Base-by-base conservation (phyloP, 2,329 filamentous ascomycete species). In the Fusarium annulatum region DNA sequence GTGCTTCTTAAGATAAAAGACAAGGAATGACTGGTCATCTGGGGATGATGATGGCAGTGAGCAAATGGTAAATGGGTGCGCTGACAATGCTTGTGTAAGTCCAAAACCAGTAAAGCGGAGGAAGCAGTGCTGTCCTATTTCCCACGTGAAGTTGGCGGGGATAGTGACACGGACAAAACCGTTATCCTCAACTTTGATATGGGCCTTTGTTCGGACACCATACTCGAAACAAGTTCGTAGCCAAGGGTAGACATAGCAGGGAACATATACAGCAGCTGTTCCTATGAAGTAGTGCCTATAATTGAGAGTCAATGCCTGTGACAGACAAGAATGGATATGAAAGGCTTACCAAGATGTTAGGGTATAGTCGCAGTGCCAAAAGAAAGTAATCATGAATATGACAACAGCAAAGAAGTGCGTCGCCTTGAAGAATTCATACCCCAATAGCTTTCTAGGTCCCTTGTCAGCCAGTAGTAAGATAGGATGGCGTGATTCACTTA, bases 401-500 rank as follows among this genome's bases (percentile, higher is more conserved):
- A 38, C 26, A 5, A 51, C 42, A 16, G 56, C 56, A 0, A 39
- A 9, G 7, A 59, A 39, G 11, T 59, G 56, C 1, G 56, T 59
- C 8, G 56, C 42, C 11, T 59, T 59, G 56, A 59, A 59, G 34
- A 59, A 59, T 8, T 59, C 56, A 1, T 59, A 59, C 4, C 56
- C 56, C 1, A 45, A 0, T 1, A 59, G 26, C 16, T 21, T 23
- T 4, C 56, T 59, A 11, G 2, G 8, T 12, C 5, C 2, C 1
- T 1, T 49, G 19, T 59, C 1, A 59, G 34, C 21, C 3, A 19
- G 7, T 3, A 10, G 7, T 8, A 4, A n/a, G 6, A 26, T 14
- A 0, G 1, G 7, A 2, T 10, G 4, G 0, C 11, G 3, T 6
- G 18, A 3, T 2, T 4, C 3, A 7, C 56, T 8, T 30, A 59